Conservation (phyloP, 306 rosid species). For the Cucumis sativus region DNA sequence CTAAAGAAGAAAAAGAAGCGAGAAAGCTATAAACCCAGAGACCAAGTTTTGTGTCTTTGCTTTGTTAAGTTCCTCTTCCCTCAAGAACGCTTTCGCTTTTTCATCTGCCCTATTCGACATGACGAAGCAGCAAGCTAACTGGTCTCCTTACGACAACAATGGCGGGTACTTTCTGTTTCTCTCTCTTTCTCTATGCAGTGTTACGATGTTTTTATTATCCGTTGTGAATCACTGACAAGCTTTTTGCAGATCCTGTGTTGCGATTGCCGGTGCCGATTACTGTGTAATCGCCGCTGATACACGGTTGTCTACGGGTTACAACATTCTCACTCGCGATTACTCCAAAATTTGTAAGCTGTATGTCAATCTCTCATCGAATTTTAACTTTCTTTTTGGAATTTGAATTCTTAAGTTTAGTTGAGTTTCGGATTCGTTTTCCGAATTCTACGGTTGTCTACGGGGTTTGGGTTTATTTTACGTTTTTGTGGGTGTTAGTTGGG, state of each 20-base stretch:
- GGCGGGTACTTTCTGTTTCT: constrained; percentile 51
- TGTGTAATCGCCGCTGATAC: constrained; percentile 92
- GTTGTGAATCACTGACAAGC: not conserved
- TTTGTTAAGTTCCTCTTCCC: not conserved
- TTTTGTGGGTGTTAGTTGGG: not conserved
- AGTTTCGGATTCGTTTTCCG: not conserved
- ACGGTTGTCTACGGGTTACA: constrained; percentile 91
- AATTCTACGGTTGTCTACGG: not conserved
- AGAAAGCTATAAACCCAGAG: not conserved
- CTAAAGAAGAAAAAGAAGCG: constrained; percentile 6
- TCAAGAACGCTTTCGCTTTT: constrained; percentile 1
- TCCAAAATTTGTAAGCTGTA: constrained; percentile 77
- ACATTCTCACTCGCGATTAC: constrained; percentile 84
- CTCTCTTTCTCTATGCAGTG: not conserved
- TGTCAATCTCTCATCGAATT: not conserved
- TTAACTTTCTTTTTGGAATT: not conserved
- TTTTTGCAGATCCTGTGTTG: constrained; percentile 67
- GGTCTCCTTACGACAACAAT: constrained; percentile 96
- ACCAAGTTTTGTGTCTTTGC: not conserved
- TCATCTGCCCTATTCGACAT: constrained; percentile 21
- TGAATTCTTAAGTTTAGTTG: not conserved
- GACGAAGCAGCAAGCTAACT: constrained; percentile 74
- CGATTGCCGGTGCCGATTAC: constrained; percentile 89
- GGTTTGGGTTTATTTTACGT: not conserved
- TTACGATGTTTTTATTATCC: not conserved